Evolutionary conservation across 2,329 filamentous ascomycete species (phyloP).

Genomic region (Pseudocercospora eumusae): DNA sequence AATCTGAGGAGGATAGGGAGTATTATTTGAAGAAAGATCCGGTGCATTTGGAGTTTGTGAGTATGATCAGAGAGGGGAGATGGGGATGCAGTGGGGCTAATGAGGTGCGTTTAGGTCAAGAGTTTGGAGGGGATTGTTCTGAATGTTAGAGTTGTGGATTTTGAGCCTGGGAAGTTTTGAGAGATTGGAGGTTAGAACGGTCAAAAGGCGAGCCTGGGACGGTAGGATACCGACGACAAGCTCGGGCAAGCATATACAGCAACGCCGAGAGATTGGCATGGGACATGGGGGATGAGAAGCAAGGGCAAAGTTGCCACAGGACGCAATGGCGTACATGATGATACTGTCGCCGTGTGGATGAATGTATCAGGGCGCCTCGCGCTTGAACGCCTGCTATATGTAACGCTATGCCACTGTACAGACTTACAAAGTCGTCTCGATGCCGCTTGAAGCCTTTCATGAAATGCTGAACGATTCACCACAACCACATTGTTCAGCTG

Average conservation of each 20-base stretch:
- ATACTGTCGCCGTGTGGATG: neutral
- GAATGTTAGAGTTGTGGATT: constrained; percentile 63
- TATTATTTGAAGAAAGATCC: constrained; percentile 70
- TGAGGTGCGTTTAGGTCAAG: too few species aligned
- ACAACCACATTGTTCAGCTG: constrained; percentile 94
- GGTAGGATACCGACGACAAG: constrained; percentile 1
- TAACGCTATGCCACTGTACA: constrained; percentile 14
- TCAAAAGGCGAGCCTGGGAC: neutral
- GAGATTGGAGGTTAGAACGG: too few species aligned
- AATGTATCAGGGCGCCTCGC: neutral
- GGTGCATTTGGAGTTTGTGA: constrained; percentile 61
- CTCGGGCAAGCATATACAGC: neutral
- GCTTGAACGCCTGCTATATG: neutral
- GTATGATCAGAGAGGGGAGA: neutral
- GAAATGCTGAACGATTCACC: constrained; percentile 82
- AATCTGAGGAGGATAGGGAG: constrained; percentile 62
- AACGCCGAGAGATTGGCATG: neutral
- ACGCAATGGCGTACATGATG: neutral
- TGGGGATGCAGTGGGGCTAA: too few species aligned
- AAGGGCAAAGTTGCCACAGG: neutral
- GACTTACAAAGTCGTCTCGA: neutral
- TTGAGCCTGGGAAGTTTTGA: constrained; percentile 46
- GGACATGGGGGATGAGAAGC: neutral
- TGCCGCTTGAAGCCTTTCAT: constrained; percentile 28
- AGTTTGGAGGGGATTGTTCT: constrained; percentile 51